These are phyloP conservation scores for Penicillium manginii DNA, from an alignment of 495 filamentous ascomycete species.

Conservation along the genomic window DNA sequence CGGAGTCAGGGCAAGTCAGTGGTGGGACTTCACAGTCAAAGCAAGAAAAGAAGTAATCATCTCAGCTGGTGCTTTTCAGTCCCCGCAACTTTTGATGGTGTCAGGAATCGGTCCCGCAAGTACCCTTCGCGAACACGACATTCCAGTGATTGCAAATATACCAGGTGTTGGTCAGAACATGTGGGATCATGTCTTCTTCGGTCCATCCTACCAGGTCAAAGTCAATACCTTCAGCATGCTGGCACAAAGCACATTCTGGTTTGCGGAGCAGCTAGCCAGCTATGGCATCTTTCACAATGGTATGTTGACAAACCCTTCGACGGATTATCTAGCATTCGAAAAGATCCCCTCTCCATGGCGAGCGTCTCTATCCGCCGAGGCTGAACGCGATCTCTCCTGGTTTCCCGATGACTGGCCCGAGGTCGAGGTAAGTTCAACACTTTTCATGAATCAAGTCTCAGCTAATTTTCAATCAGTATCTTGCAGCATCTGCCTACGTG, in stretches of 20 bases:
- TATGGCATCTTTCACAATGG: conserved; percentile 31
- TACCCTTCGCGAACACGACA: conserved; percentile 36
- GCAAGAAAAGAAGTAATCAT: conserved; percentile 20
- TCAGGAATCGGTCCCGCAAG: conserved; percentile 50
- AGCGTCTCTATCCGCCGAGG: conserved; percentile 20
- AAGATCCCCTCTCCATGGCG: conserved; percentile 38
- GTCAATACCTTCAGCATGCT: conserved; percentile 38
- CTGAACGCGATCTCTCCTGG: conserved; percentile 34
- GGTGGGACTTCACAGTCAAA: conserved; percentile 12
- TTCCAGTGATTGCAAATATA: conserved; percentile 43
- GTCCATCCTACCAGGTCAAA: conserved; percentile 36
- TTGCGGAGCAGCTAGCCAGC: conserved; percentile 9
- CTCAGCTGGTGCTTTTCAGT: conserved; percentile 20
- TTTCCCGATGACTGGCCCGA: conserved; percentile 63
- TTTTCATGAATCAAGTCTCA: not conserved
- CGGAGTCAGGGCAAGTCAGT: conserved; percentile 5
- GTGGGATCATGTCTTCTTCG: conserved; percentile 45
- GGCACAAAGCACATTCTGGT: conserved; percentile 17
- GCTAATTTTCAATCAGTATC: conserved; percentile 26
- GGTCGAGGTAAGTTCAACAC: conserved; percentile 42
- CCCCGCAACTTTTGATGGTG: conserved; percentile 21
- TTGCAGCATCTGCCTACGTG: conserved; percentile 39
- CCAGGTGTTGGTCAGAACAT: conserved; percentile 56
- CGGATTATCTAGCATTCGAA: conserved; percentile 54
- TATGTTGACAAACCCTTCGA: conserved; percentile 45